Evolutionary conservation across 805 yeast species (phyloP).

Genomic region (Debaryomyces prosopidis): DNA sequence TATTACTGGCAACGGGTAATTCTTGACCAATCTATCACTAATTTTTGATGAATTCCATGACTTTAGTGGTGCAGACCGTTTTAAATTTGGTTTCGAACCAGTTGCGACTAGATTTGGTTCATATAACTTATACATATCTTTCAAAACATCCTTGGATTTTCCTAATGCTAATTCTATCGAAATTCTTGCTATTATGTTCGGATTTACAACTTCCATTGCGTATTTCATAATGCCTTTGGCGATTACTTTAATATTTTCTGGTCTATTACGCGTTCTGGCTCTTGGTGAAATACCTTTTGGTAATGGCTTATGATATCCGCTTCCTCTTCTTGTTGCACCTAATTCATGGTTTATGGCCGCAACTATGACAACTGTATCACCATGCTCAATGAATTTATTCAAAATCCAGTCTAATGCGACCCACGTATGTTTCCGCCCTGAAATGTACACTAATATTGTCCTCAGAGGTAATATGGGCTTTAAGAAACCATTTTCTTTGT

Average conservation of each 20-base stretch:
- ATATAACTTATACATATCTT: constrained; percentile 60
- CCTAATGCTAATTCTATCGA: constrained; percentile 65
- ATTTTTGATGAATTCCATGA: constrained; percentile 64
- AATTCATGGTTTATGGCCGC: constrained; percentile 44
- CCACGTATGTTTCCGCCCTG: constrained; percentile 81
- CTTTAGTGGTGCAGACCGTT: constrained; percentile 49
- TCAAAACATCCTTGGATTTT: constrained; percentile 53
- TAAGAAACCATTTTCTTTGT: constrained; percentile 14
- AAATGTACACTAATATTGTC: constrained; percentile 60
- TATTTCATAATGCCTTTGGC: constrained; percentile 56
- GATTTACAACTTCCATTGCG: constrained; percentile 46
- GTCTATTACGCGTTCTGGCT: constrained; percentile 40
- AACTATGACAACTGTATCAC: constrained; percentile 66
- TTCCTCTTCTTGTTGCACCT: constrained; percentile 9
- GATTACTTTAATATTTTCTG: constrained; percentile 46
- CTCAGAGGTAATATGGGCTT: constrained; percentile 51
- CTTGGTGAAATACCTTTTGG: constrained; percentile 24
- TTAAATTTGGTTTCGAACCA: constrained; percentile 50
- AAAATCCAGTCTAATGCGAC: constrained; percentile 75
- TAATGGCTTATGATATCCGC: constrained; percentile 8
- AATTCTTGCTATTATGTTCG: constrained; percentile 47
- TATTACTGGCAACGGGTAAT: constrained; percentile 65
- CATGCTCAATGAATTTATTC: constrained; percentile 53
- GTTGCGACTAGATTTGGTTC: constrained; percentile 59
- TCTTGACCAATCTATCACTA: constrained; percentile 64